These are phyloP conservation scores for Fraxinus platypoda DNA, from an alignment of 305 asterid species.

Conservation along the genomic window DNA sequence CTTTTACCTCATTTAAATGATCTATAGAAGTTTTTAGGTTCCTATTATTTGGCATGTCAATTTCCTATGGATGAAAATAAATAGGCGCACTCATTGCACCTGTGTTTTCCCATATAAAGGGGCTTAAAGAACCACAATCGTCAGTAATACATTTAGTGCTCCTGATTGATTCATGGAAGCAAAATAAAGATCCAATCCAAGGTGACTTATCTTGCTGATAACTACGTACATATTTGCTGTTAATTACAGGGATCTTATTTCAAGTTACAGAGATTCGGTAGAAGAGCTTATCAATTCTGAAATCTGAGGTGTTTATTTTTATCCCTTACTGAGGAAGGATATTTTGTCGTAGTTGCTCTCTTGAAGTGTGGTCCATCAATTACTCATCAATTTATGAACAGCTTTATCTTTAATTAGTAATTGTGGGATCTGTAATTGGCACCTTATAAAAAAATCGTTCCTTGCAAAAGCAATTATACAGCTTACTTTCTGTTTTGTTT, in stretches of 20 bases:
- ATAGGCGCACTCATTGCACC: neutral
- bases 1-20: neutral
- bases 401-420: neutral
- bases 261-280: constrained; percentile 58
- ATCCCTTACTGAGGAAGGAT: neutral
- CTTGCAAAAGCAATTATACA: neutral
- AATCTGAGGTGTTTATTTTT: constrained; percentile 26
- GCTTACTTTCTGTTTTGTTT: neutral
- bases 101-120: neutral
- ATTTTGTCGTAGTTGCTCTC: constrained; percentile 2
- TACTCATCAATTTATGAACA: neutral
- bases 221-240: constrained; percentile 15
- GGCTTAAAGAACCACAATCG: neutral
- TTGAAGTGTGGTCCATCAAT: neutral
- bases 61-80: neutral
- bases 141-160: neutral
- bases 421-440: neutral
- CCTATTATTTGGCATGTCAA: neutral
- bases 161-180: neutral
- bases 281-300: constrained; percentile 68
- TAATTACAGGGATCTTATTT: constrained; percentile 67
- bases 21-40: neutral
- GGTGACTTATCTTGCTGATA: neutral
- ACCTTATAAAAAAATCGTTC: neutral
- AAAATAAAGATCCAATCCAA: neutral